Percentiles rank a stretch among this genome's conserved stretches.
phyloP scores from a whole-genome alignment of 2,329 filamentous ascomycete genomes.

The Penicillium glabrum region DNA sequence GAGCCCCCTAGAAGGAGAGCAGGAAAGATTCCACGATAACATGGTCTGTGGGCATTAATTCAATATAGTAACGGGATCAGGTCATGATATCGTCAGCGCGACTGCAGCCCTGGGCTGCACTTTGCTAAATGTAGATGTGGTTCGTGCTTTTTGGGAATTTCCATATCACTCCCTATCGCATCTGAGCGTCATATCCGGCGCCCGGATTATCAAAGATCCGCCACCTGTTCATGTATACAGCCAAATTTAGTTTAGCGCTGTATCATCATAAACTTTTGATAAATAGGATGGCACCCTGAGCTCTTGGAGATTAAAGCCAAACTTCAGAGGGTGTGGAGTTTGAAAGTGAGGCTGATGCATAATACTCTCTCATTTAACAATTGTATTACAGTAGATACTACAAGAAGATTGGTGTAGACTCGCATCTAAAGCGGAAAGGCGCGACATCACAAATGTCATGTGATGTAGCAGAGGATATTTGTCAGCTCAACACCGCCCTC shows the following conservation, averaged over 20 bases:
- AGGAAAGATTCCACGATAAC: slow-evolving; percentile 29
- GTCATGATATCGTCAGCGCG: slow-evolving; percentile 19
- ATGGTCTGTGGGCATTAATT: slow-evolving; percentile 9
- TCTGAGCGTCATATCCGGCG: slow-evolving; percentile 21
- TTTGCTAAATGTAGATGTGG: neutral
- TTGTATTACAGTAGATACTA: no score
- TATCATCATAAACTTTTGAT: no score
- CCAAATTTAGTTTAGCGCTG: no score
- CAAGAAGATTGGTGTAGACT: no score
- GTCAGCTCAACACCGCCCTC: neutral
- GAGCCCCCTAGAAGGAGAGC: slow-evolving; percentile 32
- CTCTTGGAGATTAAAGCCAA: no score
- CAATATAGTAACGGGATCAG: slow-evolving; percentile 4
- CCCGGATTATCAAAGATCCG: slow-evolving; percentile 12
- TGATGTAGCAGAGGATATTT: no score
- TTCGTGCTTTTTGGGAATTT: slow-evolving; percentile 7
- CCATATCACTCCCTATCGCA: slow-evolving; percentile 23
- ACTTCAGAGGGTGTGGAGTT: no score
- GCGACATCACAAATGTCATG: neutral
- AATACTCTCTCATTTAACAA: no score
- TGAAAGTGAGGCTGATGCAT: no score
- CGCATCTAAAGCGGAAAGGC: neutral
- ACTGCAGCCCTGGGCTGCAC: slow-evolving; percentile 20
- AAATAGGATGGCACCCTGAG: no score
- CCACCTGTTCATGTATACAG: no score